Percentiles rank a stretch among this genome's conserved stretches.
phyloP scores from a whole-genome alignment of 495 filamentous ascomycete genomes.

The Tuber indicum region DNA sequence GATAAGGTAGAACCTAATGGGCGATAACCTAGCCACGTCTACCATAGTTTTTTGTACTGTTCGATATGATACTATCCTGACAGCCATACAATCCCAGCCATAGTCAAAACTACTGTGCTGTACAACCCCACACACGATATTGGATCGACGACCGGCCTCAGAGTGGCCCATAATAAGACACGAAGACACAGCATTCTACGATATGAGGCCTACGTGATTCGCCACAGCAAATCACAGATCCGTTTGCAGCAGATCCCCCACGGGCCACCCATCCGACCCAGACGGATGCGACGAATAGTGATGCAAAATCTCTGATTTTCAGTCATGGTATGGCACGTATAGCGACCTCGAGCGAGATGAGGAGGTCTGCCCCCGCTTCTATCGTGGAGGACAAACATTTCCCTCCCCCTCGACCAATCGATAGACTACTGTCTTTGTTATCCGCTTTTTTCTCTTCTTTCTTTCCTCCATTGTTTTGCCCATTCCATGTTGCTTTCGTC shows the following conservation, averaged over 20 bases:
- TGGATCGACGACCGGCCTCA: background rate
- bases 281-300: background rate
- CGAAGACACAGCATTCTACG: background rate
- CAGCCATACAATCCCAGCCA: background rate
- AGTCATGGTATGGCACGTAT: background rate
- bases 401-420: background rate
- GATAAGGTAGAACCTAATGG: background rate
- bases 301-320: background rate
- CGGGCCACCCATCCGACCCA: background rate
- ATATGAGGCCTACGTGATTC: background rate
- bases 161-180: background rate
- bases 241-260: slow-evolving; percentile 1
- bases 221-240: background rate
- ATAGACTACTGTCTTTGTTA: background rate
- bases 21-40: background rate
- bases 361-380: background rate
- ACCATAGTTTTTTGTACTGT: background rate
- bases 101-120: background rate
- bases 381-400: background rate
- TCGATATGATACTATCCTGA: background rate
- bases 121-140: background rate
- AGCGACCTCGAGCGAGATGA: background rate
- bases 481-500: background rate
- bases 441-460: background rate
- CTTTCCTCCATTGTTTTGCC: background rate